phyloP scores from a whole-genome alignment of 2,329 filamentous ascomycete species.

The Lecanoromycetidae sp. region DNA sequence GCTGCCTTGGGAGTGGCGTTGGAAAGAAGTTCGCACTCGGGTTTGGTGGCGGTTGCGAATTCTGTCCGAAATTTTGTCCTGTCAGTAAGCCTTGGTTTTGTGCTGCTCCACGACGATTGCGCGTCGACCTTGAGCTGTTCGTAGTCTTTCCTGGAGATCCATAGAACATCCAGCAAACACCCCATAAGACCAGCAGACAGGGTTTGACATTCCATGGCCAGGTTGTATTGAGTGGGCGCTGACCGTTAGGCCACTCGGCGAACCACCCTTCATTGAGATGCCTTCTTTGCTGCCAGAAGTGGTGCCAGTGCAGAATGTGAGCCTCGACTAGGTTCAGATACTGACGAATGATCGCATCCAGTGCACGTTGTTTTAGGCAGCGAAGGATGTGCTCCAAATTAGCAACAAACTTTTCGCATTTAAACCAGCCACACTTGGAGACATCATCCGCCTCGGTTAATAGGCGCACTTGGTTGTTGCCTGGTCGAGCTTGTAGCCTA shows the following conservation, averaged over 20 bases:
- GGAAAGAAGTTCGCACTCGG: not conserved
- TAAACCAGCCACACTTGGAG: not conserved
- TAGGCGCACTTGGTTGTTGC: not conserved
- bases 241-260: constrained; percentile 30
- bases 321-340: constrained; percentile 17
- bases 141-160: constrained; percentile 1
- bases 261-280: constrained; percentile 27
- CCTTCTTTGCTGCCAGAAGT: constrained; percentile 17
- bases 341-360: constrained; percentile 20
- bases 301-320: constrained; percentile 18
- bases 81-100: constrained; percentile 8
- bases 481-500: constrained; percentile 6
- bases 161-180: constrained; percentile 31
- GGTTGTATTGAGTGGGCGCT: constrained; percentile 29
- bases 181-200: constrained; percentile 33
- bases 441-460: not conserved
- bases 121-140: not conserved
- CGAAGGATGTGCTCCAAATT: constrained; percentile 34
- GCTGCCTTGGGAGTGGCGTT: constrained; percentile 2
- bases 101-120: constrained; percentile 3
- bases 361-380: constrained; percentile 27
- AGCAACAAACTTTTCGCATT: constrained; percentile 25
- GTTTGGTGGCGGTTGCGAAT: constrained; percentile 1
- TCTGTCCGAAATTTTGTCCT: not conserved
- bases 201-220: constrained; percentile 36